Percentiles rank a stretch among this genome's conserved stretches.
phyloP scores from a whole-genome alignment of 768 basidiomycete genomes.

The Daedaleopsis nitida region DNA sequence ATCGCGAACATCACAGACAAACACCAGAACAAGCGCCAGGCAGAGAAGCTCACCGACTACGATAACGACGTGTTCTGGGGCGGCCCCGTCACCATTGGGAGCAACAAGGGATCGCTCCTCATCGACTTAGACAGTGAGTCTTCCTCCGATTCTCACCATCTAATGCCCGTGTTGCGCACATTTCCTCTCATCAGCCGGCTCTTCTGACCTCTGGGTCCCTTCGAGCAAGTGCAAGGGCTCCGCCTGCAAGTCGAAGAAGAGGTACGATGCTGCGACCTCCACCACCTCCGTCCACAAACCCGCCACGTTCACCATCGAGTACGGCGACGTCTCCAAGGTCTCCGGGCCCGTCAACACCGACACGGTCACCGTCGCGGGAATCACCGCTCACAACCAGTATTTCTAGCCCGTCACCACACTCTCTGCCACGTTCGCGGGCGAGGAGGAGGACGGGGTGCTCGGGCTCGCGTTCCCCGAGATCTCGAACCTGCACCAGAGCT shows the following conservation, averaged over 20 bases:
- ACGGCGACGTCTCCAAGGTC: conserved; percentile 41
- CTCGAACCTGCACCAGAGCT: conserved; percentile 23
- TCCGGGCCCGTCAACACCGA: conserved; percentile 39
- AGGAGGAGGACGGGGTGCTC: conserved; percentile 23
- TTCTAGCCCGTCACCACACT: conserved; percentile 26
- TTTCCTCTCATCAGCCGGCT: conserved; percentile 16
- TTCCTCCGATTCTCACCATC: no score
- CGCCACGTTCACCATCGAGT: conserved; percentile 35
- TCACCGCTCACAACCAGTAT: conserved; percentile 20
- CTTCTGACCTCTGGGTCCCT: conserved; percentile 31
- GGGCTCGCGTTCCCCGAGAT: conserved; percentile 27
- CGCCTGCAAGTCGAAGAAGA: conserved; percentile 20
- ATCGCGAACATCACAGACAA: conserved; percentile 5
- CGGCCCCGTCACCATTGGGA: conserved; percentile 42
- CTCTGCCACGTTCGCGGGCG: conserved; percentile 13
- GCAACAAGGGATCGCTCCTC: conserved; percentile 37
- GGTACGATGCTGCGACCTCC: conserved; percentile 22
- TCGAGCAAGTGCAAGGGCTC: conserved; percentile 22
- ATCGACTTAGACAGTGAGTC: conserved; percentile 41
- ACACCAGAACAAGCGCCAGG: conserved; percentile 32
- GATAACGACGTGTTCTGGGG: conserved; percentile 39
- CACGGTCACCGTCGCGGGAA: conserved; percentile 23
- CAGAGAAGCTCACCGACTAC: conserved; percentile 38
- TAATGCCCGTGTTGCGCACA: no score
- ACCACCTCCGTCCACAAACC: conserved; percentile 29